Conservation (phyloP, 345 rosid genomes). For the Aquilaria malaccensis region DNA sequence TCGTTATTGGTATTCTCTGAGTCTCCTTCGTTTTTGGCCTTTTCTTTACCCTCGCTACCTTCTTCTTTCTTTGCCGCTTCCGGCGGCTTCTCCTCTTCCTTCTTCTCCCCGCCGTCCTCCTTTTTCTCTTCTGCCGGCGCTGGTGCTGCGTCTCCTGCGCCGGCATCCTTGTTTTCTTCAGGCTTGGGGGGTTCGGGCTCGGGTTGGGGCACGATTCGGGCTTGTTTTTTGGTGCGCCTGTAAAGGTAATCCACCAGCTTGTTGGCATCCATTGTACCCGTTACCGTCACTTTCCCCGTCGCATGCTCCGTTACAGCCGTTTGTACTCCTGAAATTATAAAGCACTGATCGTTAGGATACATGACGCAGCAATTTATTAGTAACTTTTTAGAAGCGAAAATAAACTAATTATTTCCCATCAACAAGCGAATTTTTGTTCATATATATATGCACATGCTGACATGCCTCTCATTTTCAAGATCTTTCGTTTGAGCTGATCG, state of each 20-base stretch:
- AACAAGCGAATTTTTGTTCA: no score
- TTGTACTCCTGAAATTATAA: slow-evolving; percentile 56
- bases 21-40: slow-evolving; percentile 12
- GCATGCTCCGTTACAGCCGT: slow-evolving; percentile 59
- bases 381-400: neutral
- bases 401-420: no score
- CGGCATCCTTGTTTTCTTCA: slow-evolving; percentile 31
- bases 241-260: slow-evolving; percentile 81
- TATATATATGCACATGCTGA: neutral
- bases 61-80: slow-evolving; percentile 19
- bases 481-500: slow-evolving; percentile 74
- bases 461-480: slow-evolving; percentile 97
- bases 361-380: neutral
- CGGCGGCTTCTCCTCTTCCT: slow-evolving; percentile 26
- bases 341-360: neutral
- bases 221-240: slow-evolving; percentile 75
- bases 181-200: slow-evolving; percentile 37
- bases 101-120: slow-evolving; percentile 22
- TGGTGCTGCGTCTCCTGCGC: slow-evolving; percentile 34
- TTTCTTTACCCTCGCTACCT: slow-evolving; percentile 9
- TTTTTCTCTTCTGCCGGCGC: slow-evolving; percentile 17
- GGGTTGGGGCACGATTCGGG: slow-evolving; percentile 68
- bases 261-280: slow-evolving; percentile 83
- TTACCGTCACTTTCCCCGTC: slow-evolving; percentile 68
- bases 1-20: slow-evolving; percentile 14